Base-by-base conservation (phyloP, 306 rosid species). In the Gastrolobium bilobum region DNA sequence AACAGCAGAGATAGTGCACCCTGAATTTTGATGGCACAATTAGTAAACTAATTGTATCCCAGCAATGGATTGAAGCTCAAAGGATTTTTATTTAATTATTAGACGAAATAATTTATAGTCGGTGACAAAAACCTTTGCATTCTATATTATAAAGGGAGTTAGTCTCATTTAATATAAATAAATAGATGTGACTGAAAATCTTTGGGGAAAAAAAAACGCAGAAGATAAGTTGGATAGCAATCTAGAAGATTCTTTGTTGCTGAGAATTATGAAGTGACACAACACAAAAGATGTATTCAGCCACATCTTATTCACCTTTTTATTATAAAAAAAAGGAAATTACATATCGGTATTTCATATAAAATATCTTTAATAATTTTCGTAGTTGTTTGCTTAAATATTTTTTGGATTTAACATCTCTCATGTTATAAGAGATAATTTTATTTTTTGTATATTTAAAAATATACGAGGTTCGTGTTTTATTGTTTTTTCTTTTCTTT, bases 221-320 rank as follows among this genome's bases (percentile, higher is more conserved):
- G 15, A 52, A 76, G 38, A 64, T 9, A n/a, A 33, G 30, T 29
- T 7, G 4, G 59, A 75, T 39, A 67, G 43, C 30, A 60, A 33
- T 74, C 74, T 50, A 13, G 69, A 83, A 68, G 81, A n/a, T 67
- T 67, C 72, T 54, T n/a, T 33, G 33, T 7, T 2, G 54, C 4
- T 15, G 6, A 39, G 43, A 59, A 47, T 6, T 47, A 2, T 53
- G 72, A 75, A 60, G 39, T 68, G 72, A 54, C 46, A 29, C 52
- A 13, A 20, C 26, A 20, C 26, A 11, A 13, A 13, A 8, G 43
- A 46, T 14, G 31, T 3, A 47, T 15, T 42, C 68, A 61, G 65
- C 82, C 82, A 76, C 82, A 52, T n/a, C 43, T 54, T 14, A 50
- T 48, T 50, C 33, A 29, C 26, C 20, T 30, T 63, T 76, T 40